phyloP scores from a whole-genome alignment of 352 stramenopile species.

The Thalassiosira pacifica region DNA sequence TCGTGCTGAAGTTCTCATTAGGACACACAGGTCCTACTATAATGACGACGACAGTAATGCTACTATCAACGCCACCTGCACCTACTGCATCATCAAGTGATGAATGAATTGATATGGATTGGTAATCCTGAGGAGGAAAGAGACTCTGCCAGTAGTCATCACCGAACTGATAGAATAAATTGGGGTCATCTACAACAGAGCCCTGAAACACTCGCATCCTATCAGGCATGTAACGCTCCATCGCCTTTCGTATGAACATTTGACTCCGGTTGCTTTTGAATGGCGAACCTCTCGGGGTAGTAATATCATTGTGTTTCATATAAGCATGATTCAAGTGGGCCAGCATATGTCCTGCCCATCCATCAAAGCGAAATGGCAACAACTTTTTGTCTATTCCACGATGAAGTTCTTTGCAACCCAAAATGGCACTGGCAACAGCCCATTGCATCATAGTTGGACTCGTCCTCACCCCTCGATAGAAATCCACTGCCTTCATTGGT shows the following conservation, averaged over 20 bases:
- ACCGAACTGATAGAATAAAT: constrained; percentile 32
- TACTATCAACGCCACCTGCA: not conserved
- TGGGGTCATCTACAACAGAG: not conserved
- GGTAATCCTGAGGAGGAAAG: constrained; percentile 35
- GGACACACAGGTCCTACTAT: not conserved
- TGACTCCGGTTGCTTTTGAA: constrained; percentile 18
- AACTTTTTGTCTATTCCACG: constrained; percentile 22
- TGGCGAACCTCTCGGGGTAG: constrained; percentile 5
- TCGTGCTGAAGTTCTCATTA: not conserved
- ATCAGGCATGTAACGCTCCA: constrained; percentile 21
- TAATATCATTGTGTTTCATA: constrained; percentile 24
- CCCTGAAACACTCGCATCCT: constrained; percentile 1
- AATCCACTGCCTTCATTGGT: constrained; percentile 18
- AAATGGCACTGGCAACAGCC: constrained; percentile 27
- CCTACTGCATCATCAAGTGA: not conserved
- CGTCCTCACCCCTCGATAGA: not conserved
- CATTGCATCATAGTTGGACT: constrained; percentile 50
- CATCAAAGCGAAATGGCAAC: constrained; percentile 8
- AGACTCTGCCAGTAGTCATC: constrained; percentile 25
- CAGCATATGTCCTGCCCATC: constrained; percentile 40
- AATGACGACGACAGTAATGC: not conserved
- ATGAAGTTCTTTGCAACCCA: constrained; percentile 29
- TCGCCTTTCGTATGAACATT: constrained; percentile 7
- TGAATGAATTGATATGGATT: not conserved
- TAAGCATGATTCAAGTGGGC: constrained; percentile 40